Base-by-base conservation (phyloP, 2,329 filamentous ascomycete species). In the Gaeumannomyces tritici region DNA sequence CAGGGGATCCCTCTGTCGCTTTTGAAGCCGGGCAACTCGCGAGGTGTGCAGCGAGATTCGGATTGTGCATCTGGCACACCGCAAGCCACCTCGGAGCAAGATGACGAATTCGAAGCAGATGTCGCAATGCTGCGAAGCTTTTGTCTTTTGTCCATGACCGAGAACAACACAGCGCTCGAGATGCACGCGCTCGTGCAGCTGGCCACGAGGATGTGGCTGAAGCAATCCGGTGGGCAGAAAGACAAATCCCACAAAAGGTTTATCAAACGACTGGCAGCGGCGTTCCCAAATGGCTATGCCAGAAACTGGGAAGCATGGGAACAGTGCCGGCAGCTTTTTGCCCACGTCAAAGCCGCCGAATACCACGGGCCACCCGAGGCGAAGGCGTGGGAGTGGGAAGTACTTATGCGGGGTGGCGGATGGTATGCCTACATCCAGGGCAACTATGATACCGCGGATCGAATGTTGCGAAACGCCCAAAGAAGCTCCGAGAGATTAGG, bases 171-270 rank as follows among this genome's bases (percentile, higher is more conserved):
- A 15, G 61, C 62, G 1, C 77, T 75, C 59, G 72, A 76, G 64
- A 79, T 80, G 75, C 77, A 80, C 66, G 56, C 63, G 9, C 69
- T 80, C 3, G 77, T 79, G 27, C 74, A 78, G 64, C 63, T 77
- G 28, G 67, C 73, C 27, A 75, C 68, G 9, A 69, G 68, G 61
- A 69, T 62, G 54, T 77, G 73, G 74, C 67, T 76, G 18, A 8
- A 8, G 4, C 59, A 71, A 62, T 62, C 61, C 4, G n/a, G 66
- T 6, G 75, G 70, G 0, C 15, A 82, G 62, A 76, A 83, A 67
- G 70, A 72, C 12, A 61, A 73, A 29, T 67, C 82, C 58, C 66
- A 63, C 56, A 66, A 70, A 57, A 74, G 70, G 67, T 80, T 74
- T 58, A 77, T 75, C 47, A 61, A 61, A 29, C 70, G 66, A 47